Base-by-base conservation (phyloP, 306 rosid species). In the Corylus avellana region DNA sequence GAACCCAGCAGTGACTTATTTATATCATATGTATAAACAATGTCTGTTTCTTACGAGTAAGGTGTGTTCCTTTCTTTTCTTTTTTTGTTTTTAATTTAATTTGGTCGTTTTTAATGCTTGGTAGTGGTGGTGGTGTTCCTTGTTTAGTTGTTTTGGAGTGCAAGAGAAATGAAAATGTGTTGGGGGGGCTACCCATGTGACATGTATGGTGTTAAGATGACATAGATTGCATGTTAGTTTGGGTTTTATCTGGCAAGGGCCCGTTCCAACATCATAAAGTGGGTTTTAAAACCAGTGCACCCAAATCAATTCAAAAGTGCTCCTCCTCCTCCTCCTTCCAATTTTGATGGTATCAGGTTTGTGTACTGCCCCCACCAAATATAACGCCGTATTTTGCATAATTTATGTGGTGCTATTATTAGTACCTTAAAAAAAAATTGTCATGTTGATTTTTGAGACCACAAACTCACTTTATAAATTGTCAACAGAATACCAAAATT, bases 121-220 rank as follows among this genome's bases (percentile, higher is more conserved):
- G 62, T 12, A 64, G 74, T 81, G 84, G 83, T 81, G 84, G 83
- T 73, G 81, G 67, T 79, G 83, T 70, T 71, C 46, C 50, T 82
- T 82, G 81, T 82, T 81, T 83, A 84, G 85, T 82, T 82, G 81
- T 82, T 81, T 83, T 86, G 85, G 89, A 87, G 90, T 87, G 85
- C 56, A 89, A 81, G 72, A 85, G 77, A 83, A 83, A 86, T 68
- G 82, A 77, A 78, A 75, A 49, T 56, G 79, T 72, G 73, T 5
- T 67, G 90, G 83, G 85, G n/a, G 83, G 86, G 64, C 91, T 78
- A 78, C 90, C 86, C 97, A 88, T 85, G 97, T 90, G 97, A 83
- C 77, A 76, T 92, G 92, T 87, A 79, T 83, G 78, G 90, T 80
- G 87, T 82, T 85, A 88, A 75, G 46, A 79, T 79, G 86, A 81